Percentiles rank a stretch among this genome's conserved stretches.
phyloP scores from a whole-genome alignment of 495 filamentous ascomycete genomes.

The Hypoxylon subgilvum region DNA sequence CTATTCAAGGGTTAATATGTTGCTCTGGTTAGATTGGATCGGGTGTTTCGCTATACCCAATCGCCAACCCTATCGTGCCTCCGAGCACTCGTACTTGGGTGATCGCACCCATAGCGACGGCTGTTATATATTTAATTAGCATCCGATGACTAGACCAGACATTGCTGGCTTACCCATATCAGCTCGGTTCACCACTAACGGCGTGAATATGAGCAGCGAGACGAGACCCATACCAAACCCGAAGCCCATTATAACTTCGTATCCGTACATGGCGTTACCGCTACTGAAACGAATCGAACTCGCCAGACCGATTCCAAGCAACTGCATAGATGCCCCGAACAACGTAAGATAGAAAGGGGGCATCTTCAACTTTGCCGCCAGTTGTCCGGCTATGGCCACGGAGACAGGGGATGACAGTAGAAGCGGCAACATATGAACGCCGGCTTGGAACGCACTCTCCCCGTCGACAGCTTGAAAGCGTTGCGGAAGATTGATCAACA shows the following conservation, averaged over 20 bases:
- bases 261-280: slow-evolving; percentile 50
- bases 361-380: slow-evolving; percentile 44
- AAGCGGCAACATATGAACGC: slow-evolving; percentile 50
- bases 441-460: slow-evolving; percentile 28
- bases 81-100: slow-evolving; percentile 59
- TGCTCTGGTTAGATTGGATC: background rate
- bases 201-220: slow-evolving; percentile 47
- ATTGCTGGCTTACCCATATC: slow-evolving; percentile 48
- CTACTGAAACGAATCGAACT: slow-evolving; percentile 44
- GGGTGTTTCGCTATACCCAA: slow-evolving; percentile 8
- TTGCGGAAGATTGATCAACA: slow-evolving; percentile 41
- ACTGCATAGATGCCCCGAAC: slow-evolving; percentile 49
- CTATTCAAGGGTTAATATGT: background rate
- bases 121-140: slow-evolving; percentile 21
- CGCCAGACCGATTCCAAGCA: slow-evolving; percentile 53
- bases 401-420: slow-evolving; percentile 47
- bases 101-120: slow-evolving; percentile 53
- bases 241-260: slow-evolving; percentile 54
- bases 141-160: background rate
- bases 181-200: slow-evolving; percentile 48
- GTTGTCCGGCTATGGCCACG: slow-evolving; percentile 44
- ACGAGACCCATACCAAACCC: slow-evolving; percentile 52
- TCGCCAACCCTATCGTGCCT: slow-evolving; percentile 53
- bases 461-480: slow-evolving; percentile 39
- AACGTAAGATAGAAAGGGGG: slow-evolving; percentile 55